These are phyloP conservation scores for Centaurea solstitialis DNA, from an alignment of 129 eudicot species.

Conservation along the genomic window DNA sequence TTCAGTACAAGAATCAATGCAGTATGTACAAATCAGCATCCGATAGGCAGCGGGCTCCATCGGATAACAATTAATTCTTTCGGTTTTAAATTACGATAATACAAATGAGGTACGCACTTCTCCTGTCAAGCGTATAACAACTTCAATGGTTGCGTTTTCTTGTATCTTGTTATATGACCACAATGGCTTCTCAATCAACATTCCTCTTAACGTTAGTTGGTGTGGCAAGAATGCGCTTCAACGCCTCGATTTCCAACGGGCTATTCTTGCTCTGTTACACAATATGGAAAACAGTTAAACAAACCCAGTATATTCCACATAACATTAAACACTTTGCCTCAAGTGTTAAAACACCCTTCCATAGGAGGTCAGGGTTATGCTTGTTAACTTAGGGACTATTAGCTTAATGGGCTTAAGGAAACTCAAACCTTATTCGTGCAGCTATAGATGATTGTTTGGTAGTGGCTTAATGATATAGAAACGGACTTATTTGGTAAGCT, in stretches of 20 bases:
- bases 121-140: background rate
- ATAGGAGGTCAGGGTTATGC: no score
- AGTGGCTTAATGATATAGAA: no score
- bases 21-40: slow-evolving; percentile 40
- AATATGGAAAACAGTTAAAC: background rate
- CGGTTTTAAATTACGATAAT: background rate
- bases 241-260: slow-evolving; percentile 61
- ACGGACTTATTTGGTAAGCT: no score
- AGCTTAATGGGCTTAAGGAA: no score
- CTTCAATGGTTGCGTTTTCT: background rate
- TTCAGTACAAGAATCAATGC: slow-evolving; percentile 23
- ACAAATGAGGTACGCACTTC: slow-evolving; percentile 9
- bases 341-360: no score
- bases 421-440: no score
- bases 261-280: slow-evolving; percentile 60
- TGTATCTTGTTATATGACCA: background rate
- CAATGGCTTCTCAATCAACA: slow-evolving; percentile 29
- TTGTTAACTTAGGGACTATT: no score
- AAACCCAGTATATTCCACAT: background rate
- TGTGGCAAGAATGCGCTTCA: slow-evolving; percentile 65
- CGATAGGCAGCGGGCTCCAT: slow-evolving; percentile 8
- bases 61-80: slow-evolving; percentile 16
- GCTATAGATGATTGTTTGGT: no score
- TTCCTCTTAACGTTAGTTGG: slow-evolving; percentile 40
- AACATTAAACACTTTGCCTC: background rate